Conservation (phyloP, 768 basidiomycete genomes). For the Boletales sp. region DNA sequence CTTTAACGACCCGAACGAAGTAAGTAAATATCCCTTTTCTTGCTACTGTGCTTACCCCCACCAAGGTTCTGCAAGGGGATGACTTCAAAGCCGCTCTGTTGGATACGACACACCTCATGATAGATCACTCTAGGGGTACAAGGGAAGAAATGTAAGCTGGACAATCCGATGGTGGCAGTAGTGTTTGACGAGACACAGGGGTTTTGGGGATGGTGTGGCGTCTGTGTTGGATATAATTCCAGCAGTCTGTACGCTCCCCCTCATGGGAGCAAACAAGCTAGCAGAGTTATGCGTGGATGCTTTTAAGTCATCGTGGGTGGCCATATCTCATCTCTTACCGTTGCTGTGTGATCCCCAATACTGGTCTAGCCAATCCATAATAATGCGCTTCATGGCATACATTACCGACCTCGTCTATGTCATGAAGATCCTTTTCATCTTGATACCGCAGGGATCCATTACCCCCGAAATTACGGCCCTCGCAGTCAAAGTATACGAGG, state of each 20-base stretch:
- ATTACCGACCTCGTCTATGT: neutral
- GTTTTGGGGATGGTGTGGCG: neutral
- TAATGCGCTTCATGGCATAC: neutral
- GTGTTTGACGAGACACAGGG: neutral
- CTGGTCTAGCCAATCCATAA: neutral
- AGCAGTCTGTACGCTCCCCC: neutral
- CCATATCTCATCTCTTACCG: no score
- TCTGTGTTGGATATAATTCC: neutral
- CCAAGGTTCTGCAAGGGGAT: neutral
- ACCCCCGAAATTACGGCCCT: neutral
- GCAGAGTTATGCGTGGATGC: neutral
- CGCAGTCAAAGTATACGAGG: neutral
- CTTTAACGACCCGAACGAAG: neutral
- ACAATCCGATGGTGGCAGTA: neutral
- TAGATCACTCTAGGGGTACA: no score
- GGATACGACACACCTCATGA: neutral
- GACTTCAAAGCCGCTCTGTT: neutral
- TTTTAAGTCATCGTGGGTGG: neutral
- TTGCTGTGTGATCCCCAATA: neutral
- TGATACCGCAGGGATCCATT: neutral
- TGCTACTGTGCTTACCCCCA: neutral
- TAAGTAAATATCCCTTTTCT: neutral
- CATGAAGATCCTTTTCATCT: slow-evolving; percentile 1
- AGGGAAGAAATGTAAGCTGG: neutral
- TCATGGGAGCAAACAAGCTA: neutral